phyloP scores from a whole-genome alignment of 495 filamentous ascomycete genomes.

The Thermothielavioides terrestris region DNA sequence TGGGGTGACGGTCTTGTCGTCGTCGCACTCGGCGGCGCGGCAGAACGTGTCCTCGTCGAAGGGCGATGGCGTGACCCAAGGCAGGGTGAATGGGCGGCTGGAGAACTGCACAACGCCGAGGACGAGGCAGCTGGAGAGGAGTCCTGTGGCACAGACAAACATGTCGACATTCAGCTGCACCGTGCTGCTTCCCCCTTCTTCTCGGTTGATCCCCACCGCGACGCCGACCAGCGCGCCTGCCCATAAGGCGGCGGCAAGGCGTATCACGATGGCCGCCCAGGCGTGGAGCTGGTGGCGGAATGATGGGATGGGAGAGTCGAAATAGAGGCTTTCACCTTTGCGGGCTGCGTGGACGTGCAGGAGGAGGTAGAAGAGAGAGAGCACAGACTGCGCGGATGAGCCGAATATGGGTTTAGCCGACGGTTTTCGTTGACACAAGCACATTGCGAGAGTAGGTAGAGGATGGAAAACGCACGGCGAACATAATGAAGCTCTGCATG shows the following conservation, averaged over 20 bases:
- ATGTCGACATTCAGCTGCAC: constrained; percentile 5
- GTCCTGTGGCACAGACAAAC: constrained; percentile 8
- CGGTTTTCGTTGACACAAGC: too few relatives aligned
- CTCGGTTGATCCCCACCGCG: constrained; percentile 6
- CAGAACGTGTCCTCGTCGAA: neutral
- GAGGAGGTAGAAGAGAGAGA: constrained; percentile 10
- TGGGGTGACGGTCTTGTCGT: neutral
- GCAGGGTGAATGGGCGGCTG: constrained; percentile 7
- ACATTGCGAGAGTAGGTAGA: neutral
- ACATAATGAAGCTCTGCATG: constrained; percentile 13
- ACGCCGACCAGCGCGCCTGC: constrained; percentile 1
- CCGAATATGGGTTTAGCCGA: too few relatives aligned
- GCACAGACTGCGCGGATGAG: constrained; percentile 14
- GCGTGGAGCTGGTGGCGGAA: constrained; percentile 12
- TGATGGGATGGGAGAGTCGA: constrained; percentile 4
- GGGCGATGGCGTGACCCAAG: constrained; percentile 2
- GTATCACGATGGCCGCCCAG: constrained; percentile 8
- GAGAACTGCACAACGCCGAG: neutral
- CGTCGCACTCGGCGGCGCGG: neutral
- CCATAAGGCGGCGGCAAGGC: constrained; percentile 3
- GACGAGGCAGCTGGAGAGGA: neutral
- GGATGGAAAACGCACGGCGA: constrained; percentile 8
- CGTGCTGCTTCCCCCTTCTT: neutral
- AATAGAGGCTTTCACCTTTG: constrained; percentile 4
- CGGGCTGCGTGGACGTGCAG: constrained; percentile 10